Evolutionary conservation across 139 green algal species (phyloP), one percentile per base, ranked within the genome.

Genomic region (Edaphochlamys debaryana): DNA sequence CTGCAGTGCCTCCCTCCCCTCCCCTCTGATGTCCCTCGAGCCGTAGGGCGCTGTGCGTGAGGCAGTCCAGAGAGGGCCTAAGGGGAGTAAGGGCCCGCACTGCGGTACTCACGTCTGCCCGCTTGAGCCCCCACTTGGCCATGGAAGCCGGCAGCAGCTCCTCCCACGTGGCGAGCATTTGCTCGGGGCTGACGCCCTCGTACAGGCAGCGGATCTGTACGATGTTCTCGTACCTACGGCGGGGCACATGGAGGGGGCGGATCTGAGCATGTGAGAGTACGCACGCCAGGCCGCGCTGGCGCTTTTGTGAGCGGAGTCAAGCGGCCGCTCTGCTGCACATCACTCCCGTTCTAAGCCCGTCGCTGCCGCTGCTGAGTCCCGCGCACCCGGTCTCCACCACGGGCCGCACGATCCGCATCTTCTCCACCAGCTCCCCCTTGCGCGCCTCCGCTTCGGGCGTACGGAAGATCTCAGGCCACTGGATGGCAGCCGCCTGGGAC

Each of bases 161-260:
- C 11, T 92, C 87, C 96, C 96, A 98, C 32, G 73, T 64, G 3
- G 83, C 68, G 76, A 98, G 89, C 87, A 98, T 97, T 8, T 97
- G 90, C 8, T 95, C 75, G 8, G 90, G 79, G 23, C n/a, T 64
- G 4, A 95, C 86, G 25, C 94, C 94, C 82, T 98, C 95, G 38
- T 97, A 92, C 84, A 98, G 79, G 69, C 90, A 95, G 25, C 95
- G 88, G 15, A 98, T 94, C 81, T 99, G 95, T 17, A 99, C 90
- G 25, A 99, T 89, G 87, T 99, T 99, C 84, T 99, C 97, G 87
- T 98, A 99, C 74, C 95, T 97, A 85, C 71, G 30, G n/a, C n/a
- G n/a, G n/a, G n/a, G n/a, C n/a, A n/a, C n/a, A n/a, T n/a, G n/a
- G n/a, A n/a, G n/a, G n/a, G n/a, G n/a, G n/a, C n/a, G n/a, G n/a